Percentiles rank a stretch among this genome's conserved stretches.
phyloP scores from a whole-genome alignment of 257 asterid species.

The Cynanchum wilfordii region DNA sequence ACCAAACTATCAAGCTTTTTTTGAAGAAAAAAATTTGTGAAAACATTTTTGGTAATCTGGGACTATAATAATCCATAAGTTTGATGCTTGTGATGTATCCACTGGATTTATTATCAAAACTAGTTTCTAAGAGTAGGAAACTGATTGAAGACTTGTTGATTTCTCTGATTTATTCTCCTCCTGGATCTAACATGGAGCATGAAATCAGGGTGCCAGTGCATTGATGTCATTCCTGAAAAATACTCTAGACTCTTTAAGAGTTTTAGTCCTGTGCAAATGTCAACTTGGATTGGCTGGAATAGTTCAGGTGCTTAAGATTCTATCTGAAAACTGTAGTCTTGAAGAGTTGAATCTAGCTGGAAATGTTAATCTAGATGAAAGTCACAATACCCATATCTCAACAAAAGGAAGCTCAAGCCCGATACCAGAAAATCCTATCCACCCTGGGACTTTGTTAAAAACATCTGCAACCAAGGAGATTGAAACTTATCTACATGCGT shows the following conservation, averaged over 20 bases:
- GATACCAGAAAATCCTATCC: conserved; percentile 13
- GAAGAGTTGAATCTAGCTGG: conserved; percentile 88
- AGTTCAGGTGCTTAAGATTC: conserved; percentile 43
- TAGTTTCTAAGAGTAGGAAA: neutral
- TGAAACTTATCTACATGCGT: conserved; percentile 9
- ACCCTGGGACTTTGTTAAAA: neutral
- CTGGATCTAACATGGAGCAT: conserved; percentile 25
- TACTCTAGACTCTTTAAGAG: conserved; percentile 54
- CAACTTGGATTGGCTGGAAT: conserved; percentile 59
- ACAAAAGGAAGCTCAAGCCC: conserved; percentile 19
- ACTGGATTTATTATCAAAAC: neutral
- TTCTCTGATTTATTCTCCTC: neutral
- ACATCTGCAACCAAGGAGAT: conserved; percentile 17
- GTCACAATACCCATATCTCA: conserved; percentile 20
- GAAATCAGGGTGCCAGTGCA: conserved; percentile 63
- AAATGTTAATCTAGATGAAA: conserved; percentile 41
- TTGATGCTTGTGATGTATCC: neutral
- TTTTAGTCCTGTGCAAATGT: conserved; percentile 60
- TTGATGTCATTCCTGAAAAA: conserved; percentile 55
- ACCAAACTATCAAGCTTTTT: no score
- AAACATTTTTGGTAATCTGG: neutral
- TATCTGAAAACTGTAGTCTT: conserved; percentile 47
- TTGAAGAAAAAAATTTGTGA: neutral
- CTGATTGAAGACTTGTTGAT: neutral
- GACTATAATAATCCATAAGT: neutral